Evolutionary conservation across 2,329 filamentous ascomycete genomes (phyloP).

Genomic region (Aspergillus latus): DNA sequence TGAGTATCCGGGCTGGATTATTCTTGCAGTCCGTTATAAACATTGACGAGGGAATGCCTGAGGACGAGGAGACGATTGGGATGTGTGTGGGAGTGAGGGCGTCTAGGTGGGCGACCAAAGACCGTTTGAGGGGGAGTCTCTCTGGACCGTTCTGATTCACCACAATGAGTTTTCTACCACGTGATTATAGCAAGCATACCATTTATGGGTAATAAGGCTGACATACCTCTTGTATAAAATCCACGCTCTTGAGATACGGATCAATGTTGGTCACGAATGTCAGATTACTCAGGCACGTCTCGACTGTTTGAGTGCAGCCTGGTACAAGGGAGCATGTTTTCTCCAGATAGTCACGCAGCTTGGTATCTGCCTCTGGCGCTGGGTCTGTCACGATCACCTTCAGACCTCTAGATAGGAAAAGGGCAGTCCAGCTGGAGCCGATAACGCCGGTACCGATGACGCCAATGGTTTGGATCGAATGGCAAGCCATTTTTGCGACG

Average conservation of each 20-base stretch:
- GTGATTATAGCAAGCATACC: no score
- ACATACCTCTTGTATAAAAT: not conserved
- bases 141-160: not conserved
- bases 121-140: not conserved
- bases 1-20: not conserved
- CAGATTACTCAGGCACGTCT: not conserved
- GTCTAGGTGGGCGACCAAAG: not conserved
- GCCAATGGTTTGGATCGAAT: not conserved
- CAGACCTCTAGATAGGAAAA: not conserved
- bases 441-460: constrained; percentile 1
- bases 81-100: not conserved
- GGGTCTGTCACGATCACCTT: not conserved
- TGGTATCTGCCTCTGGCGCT: not conserved
- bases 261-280: not conserved
- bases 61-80: not conserved
- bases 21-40: not conserved
- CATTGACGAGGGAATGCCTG: not conserved
- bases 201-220: not conserved
- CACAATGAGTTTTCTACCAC: not conserved
- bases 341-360: not conserved
- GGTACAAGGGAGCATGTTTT: not conserved
- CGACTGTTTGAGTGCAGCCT: not conserved
- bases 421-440: constrained; percentile 1
- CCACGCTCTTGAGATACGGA: not conserved
- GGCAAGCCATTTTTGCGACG: not conserved